Base-by-base conservation (phyloP, 768 basidiomycete genomes). In the Gloeopeniophorella convolvens region DNA sequence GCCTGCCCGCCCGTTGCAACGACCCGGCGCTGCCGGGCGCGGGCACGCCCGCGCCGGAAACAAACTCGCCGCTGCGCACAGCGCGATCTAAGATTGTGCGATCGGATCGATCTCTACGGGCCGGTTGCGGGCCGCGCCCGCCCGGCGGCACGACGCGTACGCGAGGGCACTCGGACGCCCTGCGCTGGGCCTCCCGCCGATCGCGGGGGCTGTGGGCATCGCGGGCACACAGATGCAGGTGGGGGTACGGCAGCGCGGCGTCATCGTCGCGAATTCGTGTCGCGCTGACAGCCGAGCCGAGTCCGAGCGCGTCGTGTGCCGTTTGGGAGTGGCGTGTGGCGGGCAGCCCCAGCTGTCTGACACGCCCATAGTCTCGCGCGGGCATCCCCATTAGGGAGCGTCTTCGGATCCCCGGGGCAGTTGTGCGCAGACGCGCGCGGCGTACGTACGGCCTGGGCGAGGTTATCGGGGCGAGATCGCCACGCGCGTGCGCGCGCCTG, bases 101-200 rank as follows among this genome's bases (percentile, higher is more conserved):
- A 53, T 53, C 51, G 45, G 51, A 48, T 53, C 51, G 51, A 53
- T 53, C 51, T 53, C 51, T 46, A 46, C 51, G 51, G 48, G 45
- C 51, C 45, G 31, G 45, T 46, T 46, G 51, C 51, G 51, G 45
- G 45, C 40, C 45, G 45, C 36, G 20, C 21, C 43, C 42, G 30
- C 35, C 43, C 44, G 23, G 15, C 9, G 37, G 42, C 43, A 37
- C 33, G 42, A 45, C 45, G 21, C 27, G 18, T 24, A 23, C 9
- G 21, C 21, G 34, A 44, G 36, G 21, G 35, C 42, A 27, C n/a
- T n/a, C n/a, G n/a, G n/a, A n/a, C n/a, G n/a, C n/a, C n/a, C n/a
- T n/a, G n/a, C n/a, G n/a, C n/a, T n/a, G n/a, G n/a, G n/a, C n/a
- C n/a, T n/a, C n/a, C n/a, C n/a, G n/a, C n/a, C n/a, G n/a, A n/a